phyloP scores from a whole-genome alignment of 495 filamentous ascomycete genomes.

The Cenococcum geophilum region DNA sequence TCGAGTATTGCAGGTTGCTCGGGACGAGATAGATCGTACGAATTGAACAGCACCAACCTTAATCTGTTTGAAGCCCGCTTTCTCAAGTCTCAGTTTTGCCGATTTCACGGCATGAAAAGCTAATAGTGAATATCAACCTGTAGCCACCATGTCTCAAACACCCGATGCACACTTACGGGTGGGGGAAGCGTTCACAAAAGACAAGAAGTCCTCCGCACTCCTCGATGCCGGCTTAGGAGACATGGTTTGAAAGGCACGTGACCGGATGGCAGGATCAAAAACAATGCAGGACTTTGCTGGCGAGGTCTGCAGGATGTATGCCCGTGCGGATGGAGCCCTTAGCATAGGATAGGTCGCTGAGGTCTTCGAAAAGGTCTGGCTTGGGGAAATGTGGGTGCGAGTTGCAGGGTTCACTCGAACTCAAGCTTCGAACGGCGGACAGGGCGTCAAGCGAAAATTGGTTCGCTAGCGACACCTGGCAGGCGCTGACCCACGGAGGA shows the following conservation, averaged over 20 bases:
- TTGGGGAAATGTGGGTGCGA: neutral
- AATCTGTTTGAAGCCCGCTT: conserved; percentile 80
- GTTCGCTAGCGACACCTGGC: neutral
- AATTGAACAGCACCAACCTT: conserved; percentile 45
- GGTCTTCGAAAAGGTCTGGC: conserved; percentile 17
- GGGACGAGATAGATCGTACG: neutral
- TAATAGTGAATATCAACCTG: conserved; percentile 39
- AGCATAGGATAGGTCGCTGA: conserved; percentile 25
- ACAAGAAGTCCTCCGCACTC: conserved; percentile 74
- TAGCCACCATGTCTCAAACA: neutral
- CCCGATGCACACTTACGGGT: conserved; percentile 59
- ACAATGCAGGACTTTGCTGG: conserved; percentile 12
- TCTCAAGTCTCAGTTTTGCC: conserved; percentile 63
- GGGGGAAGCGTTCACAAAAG: conserved; percentile 90
- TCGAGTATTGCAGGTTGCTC: neutral
- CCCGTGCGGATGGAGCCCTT: conserved; percentile 8
- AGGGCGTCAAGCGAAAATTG: neutral
- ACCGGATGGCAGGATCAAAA: neutral
- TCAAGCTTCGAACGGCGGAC: neutral
- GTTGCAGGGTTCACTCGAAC: neutral
- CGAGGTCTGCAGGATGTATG: conserved; percentile 12
- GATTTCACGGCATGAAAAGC: conserved; percentile 91
- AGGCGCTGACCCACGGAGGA: no score
- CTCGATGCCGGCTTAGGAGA: conserved; percentile 37
- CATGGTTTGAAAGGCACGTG: conserved; percentile 18